Percentiles rank a stretch among this genome's conserved stretches.
phyloP scores from a whole-genome alignment of 78 protist genomes.

The Chrysochromulina parva region DNA sequence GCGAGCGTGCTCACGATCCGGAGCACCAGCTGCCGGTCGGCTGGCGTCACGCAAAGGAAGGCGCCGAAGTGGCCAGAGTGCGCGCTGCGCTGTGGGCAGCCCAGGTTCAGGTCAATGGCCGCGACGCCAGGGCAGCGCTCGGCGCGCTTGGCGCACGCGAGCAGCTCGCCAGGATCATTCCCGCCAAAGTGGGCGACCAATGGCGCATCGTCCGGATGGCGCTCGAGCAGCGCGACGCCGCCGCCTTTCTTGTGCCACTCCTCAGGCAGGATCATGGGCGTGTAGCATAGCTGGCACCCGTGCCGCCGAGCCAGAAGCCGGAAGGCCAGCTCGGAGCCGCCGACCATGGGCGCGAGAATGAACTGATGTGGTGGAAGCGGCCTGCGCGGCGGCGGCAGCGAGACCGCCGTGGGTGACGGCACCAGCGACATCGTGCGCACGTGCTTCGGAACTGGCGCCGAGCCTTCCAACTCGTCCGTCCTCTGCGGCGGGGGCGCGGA shows the following conservation, averaged over 20 bases:
- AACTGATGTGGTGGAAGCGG: too few relatives aligned
- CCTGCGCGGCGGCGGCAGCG: too few relatives aligned
- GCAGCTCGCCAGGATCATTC: conserved; percentile 70
- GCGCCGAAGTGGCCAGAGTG: conserved; percentile 16
- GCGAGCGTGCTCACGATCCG: neutral
- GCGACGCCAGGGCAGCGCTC: neutral
- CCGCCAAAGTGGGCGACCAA: conserved; percentile 76
- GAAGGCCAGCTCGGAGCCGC: conserved; percentile 29
- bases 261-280: conserved; percentile 38
- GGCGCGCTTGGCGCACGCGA: conserved; percentile 34
- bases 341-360: conserved; percentile 7
- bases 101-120: conserved; percentile 42
- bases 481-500: too few relatives aligned
- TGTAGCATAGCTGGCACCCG: neutral
- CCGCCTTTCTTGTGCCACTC: too few relatives aligned
- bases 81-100: conserved; percentile 37
- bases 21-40: neutral
- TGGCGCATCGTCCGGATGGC: too few relatives aligned
- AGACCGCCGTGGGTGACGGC: too few relatives aligned
- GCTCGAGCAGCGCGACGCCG: too few relatives aligned
- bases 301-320: conserved; percentile 15
- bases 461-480: too few relatives aligned
- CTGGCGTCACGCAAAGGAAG: neutral
- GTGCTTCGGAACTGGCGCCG: too few relatives aligned
- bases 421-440: too few relatives aligned